Evolutionary conservation across 2,329 filamentous ascomycete genomes (phyloP), one percentile per base, ranked within the genome.

Genomic region (Pezicula radicicola): DNA sequence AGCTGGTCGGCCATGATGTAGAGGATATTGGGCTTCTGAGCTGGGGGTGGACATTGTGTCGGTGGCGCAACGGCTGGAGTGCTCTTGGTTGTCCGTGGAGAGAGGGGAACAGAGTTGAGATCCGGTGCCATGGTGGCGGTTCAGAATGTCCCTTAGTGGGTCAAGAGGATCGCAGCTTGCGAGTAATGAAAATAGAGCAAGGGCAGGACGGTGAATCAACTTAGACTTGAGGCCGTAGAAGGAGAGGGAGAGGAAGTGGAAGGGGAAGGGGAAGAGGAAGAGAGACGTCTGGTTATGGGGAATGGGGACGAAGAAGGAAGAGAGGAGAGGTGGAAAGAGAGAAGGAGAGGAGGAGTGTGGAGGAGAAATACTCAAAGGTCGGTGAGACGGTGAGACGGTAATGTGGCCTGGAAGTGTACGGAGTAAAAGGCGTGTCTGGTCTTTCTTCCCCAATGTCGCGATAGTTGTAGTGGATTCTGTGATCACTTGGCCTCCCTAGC

Each of bases 1-100:
- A 97, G 84, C 75, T 97, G 92, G 72, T 97, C 92, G 50, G 92
- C 92, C 91, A 97, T 96, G 74, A 97, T 95, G 77, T 94, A 96
- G 44, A 92, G 78, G 60, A 93, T 89, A 71, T 92, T 92, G 55
- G 88, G 79, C 37, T 57, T 59, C 21, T 46, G 39, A 1, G 52
- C 8, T 13, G 58, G 48, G 18, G 51, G 43, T 21, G 40, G 27
- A 42, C 33, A 46, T 46, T 65, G 37, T 36, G 47, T 47, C 15
- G 54, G 37, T 19, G 51, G 66, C 51, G 69, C 64, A 25, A 63
- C 58, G 37, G 62, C 59, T 28, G 56, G 52, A 13, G 53, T 21
- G 52, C 45, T 37, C 35, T 58, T 33, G 42, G 56, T 44, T 48
- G 60, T 59, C 58, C 51, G 74, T 56, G 75, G 75, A 28, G 83